Conservation (phyloP, 202 grass and related monocot species). For the Carex sylvatica region DNA sequence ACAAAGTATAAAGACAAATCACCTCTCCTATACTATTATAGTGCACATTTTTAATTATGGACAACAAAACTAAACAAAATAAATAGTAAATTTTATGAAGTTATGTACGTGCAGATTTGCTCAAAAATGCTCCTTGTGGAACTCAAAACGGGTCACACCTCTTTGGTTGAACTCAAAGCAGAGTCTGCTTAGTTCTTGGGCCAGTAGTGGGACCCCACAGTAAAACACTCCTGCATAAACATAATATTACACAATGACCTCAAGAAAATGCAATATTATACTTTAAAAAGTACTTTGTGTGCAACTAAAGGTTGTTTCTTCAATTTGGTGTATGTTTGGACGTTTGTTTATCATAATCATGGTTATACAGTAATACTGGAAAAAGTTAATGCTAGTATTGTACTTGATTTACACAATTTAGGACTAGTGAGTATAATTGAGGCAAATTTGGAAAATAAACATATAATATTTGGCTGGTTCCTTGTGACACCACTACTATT, state of each 20-base stretch:
- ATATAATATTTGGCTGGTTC: not conserved
- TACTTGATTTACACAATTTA: not conserved
- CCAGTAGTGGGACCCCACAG: conserved; percentile 69
- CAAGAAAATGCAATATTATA: conserved; percentile 18
- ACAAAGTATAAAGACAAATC: conserved; percentile 15
- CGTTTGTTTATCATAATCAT: not conserved
- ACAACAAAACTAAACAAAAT: conserved; percentile 32
- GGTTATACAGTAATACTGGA: not conserved
- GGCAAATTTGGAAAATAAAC: not conserved
- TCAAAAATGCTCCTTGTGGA: conserved; percentile 97
- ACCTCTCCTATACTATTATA: conserved; percentile 22
- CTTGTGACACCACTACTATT: not conserved
- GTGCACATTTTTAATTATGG: conserved; percentile 22
- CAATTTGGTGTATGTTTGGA: conserved; percentile 2
- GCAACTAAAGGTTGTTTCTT: not conserved
- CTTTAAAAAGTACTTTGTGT: not conserved
- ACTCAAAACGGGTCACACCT: conserved; percentile 71
- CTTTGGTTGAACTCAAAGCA: conserved; percentile 75
- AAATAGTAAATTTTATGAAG: conserved; percentile 2
- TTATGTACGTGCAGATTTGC: conserved; percentile 22
- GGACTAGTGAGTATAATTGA: not conserved
- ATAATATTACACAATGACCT: conserved; percentile 22
- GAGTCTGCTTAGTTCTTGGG: conserved; percentile 76
- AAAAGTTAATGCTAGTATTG: not conserved
- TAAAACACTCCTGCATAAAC: conserved; percentile 74